Percentiles rank a stretch among this genome's conserved stretches.
Conservation (phyloP, 1,139 yeast genomes). For the Hemisphaericaspora subhashii region DNA sequence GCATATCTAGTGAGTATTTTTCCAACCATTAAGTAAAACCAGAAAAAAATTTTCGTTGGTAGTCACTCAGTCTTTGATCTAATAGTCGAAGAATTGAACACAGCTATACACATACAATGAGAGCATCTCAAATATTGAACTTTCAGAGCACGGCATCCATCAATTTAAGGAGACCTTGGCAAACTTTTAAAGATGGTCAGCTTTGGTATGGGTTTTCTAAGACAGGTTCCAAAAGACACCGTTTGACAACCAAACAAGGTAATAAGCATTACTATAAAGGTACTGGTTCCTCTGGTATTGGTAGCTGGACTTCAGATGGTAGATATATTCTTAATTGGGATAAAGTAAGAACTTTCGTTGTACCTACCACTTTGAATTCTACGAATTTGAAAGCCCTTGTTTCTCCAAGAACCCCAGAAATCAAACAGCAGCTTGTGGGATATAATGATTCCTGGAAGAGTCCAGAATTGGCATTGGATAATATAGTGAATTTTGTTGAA, state of each 20-base stretch:
- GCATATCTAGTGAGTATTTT: not conserved
- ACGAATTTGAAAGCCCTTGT: slow-evolving; percentile 71
- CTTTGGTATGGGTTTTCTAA: slow-evolving; percentile 78
- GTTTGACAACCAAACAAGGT: slow-evolving; percentile 90
- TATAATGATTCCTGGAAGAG: slow-evolving; percentile 72
- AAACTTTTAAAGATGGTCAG: slow-evolving; percentile 77
- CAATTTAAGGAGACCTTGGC: slow-evolving; percentile 83
- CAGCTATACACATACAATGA: slow-evolving; percentile 39
- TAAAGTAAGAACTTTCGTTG: slow-evolving; percentile 88
- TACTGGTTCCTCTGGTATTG: slow-evolving; percentile 92
- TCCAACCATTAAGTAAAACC: not conserved
- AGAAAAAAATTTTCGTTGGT: slow-evolving; percentile 4
- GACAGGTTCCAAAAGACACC: slow-evolving; percentile 79
- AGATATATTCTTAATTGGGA: slow-evolving; percentile 77
- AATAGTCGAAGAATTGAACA: not conserved
- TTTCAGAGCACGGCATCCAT: slow-evolving; percentile 56
- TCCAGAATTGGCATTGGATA: slow-evolving; percentile 70
- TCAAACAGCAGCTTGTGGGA: slow-evolving; percentile 68
- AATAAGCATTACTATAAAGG: slow-evolving; percentile 94
- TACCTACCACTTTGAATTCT: slow-evolving; percentile 55
- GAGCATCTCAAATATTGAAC: slow-evolving; percentile 47
- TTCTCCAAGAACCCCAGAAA: slow-evolving; percentile 63
- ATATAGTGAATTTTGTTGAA: slow-evolving; percentile 72
- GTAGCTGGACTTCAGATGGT: slow-evolving; percentile 73
- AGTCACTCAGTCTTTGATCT: not conserved